A percentile compares a stretch with the other conserved stretches of the same genome.
Evolutionary conservation across 805 yeast genomes (phyloP).

Genomic region (Cyberlindnera maclurae): DNA sequence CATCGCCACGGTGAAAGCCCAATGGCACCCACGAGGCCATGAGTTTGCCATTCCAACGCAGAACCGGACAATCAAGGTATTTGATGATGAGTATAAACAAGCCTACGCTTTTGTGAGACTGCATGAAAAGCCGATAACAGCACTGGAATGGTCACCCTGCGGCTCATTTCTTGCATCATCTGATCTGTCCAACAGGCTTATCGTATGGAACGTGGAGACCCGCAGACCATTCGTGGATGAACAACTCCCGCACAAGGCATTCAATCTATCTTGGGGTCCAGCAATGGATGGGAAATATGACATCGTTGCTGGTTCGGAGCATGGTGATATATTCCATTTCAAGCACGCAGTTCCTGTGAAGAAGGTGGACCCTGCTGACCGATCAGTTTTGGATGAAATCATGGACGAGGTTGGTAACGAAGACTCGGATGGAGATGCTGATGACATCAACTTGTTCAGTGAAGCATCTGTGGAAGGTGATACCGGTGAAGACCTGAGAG

Average conservation of each 20-base stretch:
- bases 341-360: slow-evolving; percentile 21
- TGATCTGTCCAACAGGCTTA: slow-evolving; percentile 41
- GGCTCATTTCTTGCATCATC: slow-evolving; percentile 55
- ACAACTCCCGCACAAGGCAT: slow-evolving; percentile 22
- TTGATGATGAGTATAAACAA: slow-evolving; percentile 16
- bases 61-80: slow-evolving; percentile 39
- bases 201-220: slow-evolving; percentile 47
- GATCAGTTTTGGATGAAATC: slow-evolving; percentile 10
- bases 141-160: slow-evolving; percentile 51
- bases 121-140: slow-evolving; percentile 21
- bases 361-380: slow-evolving; percentile 13
- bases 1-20: slow-evolving; percentile 44
- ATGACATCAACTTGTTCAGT: slow-evolving; percentile 22
- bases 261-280: slow-evolving; percentile 31
- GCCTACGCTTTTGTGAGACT: slow-evolving; percentile 20
- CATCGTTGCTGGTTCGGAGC: slow-evolving; percentile 30
- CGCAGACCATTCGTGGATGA: slow-evolving; percentile 28
- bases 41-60: slow-evolving; percentile 61
- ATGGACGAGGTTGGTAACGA: slow-evolving; percentile 26
- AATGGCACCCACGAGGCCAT: slow-evolving; percentile 70
- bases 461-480: slow-evolving; percentile 18
- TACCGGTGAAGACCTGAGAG: slow-evolving; percentile 25
- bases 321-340: slow-evolving; percentile 33
- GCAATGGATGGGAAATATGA: slow-evolving; percentile 18
- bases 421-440: slow-evolving; percentile 23